These are phyloP conservation scores for Candida frijolesensis DNA, from an alignment of 1,139 yeast species.

Conservation along the genomic window DNA sequence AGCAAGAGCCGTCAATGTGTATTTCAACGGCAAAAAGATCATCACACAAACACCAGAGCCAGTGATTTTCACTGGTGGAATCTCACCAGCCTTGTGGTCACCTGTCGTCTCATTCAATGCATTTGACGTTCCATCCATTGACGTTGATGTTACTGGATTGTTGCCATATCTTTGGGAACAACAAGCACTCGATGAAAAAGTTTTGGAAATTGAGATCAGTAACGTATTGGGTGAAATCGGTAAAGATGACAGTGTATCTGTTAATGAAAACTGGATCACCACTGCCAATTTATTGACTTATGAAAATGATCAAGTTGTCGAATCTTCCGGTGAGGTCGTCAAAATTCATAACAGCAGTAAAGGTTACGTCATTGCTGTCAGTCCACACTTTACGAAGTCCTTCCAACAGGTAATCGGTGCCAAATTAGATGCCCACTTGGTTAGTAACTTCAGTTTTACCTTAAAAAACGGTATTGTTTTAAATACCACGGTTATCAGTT, in stretches of 20 bases:
- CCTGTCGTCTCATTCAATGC: constrained; percentile 76
- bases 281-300: constrained; percentile 66
- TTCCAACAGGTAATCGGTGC: constrained; percentile 41
- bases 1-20: constrained; percentile 55
- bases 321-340: constrained; percentile 41
- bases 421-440: constrained; percentile 30
- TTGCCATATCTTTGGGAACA: constrained; percentile 62
- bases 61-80: constrained; percentile 74
- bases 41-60: constrained; percentile 59
- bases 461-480: constrained; percentile 35
- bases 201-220: constrained; percentile 50
- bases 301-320: constrained; percentile 47
- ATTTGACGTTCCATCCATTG: constrained; percentile 68
- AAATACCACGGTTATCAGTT: constrained; percentile 27
- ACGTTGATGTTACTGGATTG: constrained; percentile 66
- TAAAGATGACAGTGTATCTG: constrained; percentile 22
- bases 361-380: constrained; percentile 21
- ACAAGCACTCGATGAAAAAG: constrained; percentile 22
- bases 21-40: constrained; percentile 49
- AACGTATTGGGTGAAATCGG: constrained; percentile 55
- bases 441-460: constrained; percentile 33
- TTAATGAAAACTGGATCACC: constrained; percentile 70
- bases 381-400: constrained; percentile 37
- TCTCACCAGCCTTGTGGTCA: constrained; percentile 76
- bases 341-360: constrained; percentile 21